phyloP scores from a whole-genome alignment of 139 green algal genomes.

The Haematococcus sp. region DNA sequence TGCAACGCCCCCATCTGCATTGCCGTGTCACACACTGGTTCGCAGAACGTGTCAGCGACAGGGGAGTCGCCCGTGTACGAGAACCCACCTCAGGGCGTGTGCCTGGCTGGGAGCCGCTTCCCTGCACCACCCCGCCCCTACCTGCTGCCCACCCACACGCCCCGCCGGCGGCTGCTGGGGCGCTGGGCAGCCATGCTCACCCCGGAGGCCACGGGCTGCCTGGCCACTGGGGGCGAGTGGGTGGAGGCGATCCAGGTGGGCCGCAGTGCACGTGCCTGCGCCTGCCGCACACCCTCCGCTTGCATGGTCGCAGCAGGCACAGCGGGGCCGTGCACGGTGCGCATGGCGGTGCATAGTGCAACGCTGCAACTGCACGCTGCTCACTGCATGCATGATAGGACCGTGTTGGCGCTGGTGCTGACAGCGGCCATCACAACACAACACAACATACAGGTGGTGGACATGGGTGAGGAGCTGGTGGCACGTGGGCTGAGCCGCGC shows the following conservation, averaged over 20 bases:
- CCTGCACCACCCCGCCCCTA: background rate
- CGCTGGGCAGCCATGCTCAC: background rate
- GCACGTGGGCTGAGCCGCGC: conserved; percentile 14
- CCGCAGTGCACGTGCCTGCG: background rate
- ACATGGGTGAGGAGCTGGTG: conserved; percentile 33
- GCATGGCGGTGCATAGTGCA: too few species aligned
- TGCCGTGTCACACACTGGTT: too few species aligned
- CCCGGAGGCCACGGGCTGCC: conserved; percentile 14
- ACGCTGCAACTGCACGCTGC: too few species aligned
- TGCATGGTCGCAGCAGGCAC: too few species aligned
- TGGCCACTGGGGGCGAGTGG: conserved; percentile 32
- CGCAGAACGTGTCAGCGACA: background rate
- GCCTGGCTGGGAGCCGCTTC: background rate
- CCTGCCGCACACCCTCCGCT: too few species aligned
- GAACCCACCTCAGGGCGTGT: background rate
- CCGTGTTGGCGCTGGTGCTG: too few species aligned
- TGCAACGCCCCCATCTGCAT: too few species aligned
- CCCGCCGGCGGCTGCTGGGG: conserved; percentile 4
- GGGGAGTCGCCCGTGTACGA: conserved; percentile 3
- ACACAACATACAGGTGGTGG: too few species aligned
- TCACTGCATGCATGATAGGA: too few species aligned
- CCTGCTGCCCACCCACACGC: background rate
- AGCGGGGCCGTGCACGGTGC: too few species aligned
- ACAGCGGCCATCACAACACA: too few species aligned
- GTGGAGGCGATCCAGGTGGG: conserved; percentile 32